Conservation (phyloP, 2,329 filamentous ascomycete species). For the Hymenotorrendiella dingleyae region DNA sequence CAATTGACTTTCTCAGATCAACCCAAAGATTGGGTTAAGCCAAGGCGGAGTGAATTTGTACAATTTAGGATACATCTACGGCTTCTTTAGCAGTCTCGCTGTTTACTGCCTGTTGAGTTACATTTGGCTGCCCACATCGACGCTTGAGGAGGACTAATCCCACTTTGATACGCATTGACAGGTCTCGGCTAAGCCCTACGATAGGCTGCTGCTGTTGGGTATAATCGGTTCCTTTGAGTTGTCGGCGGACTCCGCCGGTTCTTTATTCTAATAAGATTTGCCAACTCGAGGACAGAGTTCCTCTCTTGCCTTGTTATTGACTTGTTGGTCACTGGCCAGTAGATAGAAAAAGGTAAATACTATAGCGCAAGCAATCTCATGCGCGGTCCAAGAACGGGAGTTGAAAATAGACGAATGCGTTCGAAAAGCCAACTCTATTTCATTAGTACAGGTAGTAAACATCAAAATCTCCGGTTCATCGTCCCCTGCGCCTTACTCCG, state of each 20-base stretch:
- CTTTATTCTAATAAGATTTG: background rate
- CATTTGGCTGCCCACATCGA: conserved; percentile 31
- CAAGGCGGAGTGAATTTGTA: conserved; percentile 29
- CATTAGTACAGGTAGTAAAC: too few relatives aligned
- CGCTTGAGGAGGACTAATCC: too few relatives aligned
- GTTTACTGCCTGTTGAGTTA: conserved; percentile 28
- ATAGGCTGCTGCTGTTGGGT: too few relatives aligned
- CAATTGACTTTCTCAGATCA: conserved; percentile 20
- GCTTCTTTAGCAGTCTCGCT: conserved; percentile 32
- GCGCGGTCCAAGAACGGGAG: too few relatives aligned
- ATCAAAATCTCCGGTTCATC: too few relatives aligned
- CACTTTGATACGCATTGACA: too few relatives aligned
- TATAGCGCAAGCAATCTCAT: too few relatives aligned
- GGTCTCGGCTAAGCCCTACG: too few relatives aligned
- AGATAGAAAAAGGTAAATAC: background rate
- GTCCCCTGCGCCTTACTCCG: too few relatives aligned
- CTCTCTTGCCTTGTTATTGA: background rate
- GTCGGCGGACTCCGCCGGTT: conserved; percentile 13
- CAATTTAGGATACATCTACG: conserved; percentile 34
- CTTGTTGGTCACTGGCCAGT: background rate
- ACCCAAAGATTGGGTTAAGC: conserved; percentile 24
- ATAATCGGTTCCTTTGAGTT: conserved; percentile 12
- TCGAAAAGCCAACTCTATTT: background rate
- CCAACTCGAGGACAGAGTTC: background rate
- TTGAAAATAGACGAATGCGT: background rate